Percentiles rank a stretch among this genome's conserved stretches.
Conservation (phyloP, 805 yeast species). For the Ogataea kodamae region DNA sequence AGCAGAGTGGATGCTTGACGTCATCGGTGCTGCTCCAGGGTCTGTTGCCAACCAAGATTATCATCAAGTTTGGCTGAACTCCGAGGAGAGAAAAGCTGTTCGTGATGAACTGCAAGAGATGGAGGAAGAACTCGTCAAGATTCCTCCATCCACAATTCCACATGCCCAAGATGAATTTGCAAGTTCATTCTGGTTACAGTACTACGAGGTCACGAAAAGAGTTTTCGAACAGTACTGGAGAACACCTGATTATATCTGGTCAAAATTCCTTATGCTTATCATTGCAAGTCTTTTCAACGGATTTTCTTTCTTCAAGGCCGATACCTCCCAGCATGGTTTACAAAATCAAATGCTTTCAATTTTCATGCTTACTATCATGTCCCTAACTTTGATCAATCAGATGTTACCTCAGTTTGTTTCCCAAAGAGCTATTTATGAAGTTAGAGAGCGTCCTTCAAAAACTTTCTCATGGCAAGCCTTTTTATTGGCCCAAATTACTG, state of each 20-base stretch:
- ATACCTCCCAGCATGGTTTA: constrained; percentile 58
- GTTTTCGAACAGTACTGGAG: constrained; percentile 62
- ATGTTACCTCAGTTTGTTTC: constrained; percentile 56
- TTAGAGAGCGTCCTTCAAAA: constrained; percentile 69
- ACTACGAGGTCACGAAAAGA: constrained; percentile 44
- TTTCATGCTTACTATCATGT: constrained; percentile 61
- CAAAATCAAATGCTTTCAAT: constrained; percentile 81
- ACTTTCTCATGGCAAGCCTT: constrained; percentile 67
- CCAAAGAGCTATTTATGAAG: constrained; percentile 68
- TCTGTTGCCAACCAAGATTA: constrained; percentile 70
- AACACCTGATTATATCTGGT: constrained; percentile 58
- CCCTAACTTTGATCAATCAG: constrained; percentile 59
- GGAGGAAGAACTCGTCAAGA: constrained; percentile 54
- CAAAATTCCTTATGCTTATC: constrained; percentile 50
- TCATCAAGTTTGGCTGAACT: constrained; percentile 72
- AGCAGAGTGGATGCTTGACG: constrained; percentile 90
- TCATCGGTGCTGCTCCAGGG: constrained; percentile 81
- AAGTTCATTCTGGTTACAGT: constrained; percentile 39
- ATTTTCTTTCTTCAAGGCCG: constrained; percentile 65
- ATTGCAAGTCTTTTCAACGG: constrained; percentile 61
- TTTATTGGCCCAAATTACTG: constrained; percentile 55
- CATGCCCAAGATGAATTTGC: constrained; percentile 41
- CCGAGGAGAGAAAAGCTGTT: constrained; percentile 57
- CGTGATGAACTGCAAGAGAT: constrained; percentile 57
- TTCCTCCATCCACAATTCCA: constrained; percentile 32